Conservation (phyloP, 176 grass and related monocot species). For the Calamus simplicifolius region DNA sequence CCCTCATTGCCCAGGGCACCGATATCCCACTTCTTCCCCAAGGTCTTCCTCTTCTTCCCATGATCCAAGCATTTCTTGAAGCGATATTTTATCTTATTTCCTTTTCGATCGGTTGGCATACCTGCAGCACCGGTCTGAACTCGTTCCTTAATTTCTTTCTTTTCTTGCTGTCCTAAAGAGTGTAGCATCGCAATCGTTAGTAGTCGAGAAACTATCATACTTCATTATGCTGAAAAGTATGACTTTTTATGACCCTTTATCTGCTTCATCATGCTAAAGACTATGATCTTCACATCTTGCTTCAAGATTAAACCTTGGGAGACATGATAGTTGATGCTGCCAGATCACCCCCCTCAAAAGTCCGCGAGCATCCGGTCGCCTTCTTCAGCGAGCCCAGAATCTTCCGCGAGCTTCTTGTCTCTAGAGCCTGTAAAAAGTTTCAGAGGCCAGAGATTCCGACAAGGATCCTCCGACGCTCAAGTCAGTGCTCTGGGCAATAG, state of each 20-base stretch:
- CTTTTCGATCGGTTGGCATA: not conserved
- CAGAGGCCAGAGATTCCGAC: too few relatives aligned
- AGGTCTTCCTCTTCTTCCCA: constrained; percentile 28
- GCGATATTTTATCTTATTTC: not conserved
- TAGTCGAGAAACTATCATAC: constrained; percentile 94
- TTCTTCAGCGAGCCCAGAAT: too few relatives aligned
- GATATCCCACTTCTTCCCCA: constrained; percentile 78
- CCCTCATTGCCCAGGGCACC: constrained; percentile 65
- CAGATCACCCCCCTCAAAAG: too few relatives aligned
- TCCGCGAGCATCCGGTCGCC: too few relatives aligned
- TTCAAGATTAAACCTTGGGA: too few relatives aligned
- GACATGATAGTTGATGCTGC: too few relatives aligned
- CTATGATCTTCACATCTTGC: constrained; percentile 23
- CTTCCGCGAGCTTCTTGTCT: too few relatives aligned
- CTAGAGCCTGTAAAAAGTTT: too few relatives aligned
- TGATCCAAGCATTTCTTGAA: too few relatives aligned
- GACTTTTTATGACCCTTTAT: constrained; percentile 27
- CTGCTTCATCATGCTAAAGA: constrained; percentile 89
- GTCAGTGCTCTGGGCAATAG: too few relatives aligned
- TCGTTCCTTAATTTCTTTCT: not conserved
- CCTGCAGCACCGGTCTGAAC: not conserved
- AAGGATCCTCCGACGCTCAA: too few relatives aligned
- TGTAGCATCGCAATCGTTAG: constrained; percentile 66
- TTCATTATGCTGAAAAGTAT: too few relatives aligned
- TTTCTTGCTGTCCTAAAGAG: constrained; percentile 65